Evolutionary conservation across 495 filamentous ascomycete species (phyloP).

Genomic region (Thermothielavioides terrestris): DNA sequence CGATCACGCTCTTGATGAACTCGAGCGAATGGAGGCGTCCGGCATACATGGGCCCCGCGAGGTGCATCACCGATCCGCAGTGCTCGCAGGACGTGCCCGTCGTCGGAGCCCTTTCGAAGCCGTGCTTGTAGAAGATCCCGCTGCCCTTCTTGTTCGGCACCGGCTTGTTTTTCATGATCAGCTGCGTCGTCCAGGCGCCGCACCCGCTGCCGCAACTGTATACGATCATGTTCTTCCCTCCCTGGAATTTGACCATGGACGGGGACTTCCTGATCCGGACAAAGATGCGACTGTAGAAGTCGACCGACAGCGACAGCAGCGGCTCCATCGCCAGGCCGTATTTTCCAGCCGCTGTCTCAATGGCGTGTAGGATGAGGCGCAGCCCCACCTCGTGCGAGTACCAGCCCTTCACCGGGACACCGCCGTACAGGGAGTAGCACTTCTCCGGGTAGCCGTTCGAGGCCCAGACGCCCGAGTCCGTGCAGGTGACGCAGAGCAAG

Average conservation of each 20-base stretch:
- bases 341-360: constrained; percentile 68
- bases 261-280: constrained; percentile 72
- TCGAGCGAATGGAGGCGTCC: constrained; percentile 76
- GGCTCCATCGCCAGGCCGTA: constrained; percentile 92
- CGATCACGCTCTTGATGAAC: constrained; percentile 70
- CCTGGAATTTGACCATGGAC: constrained; percentile 76
- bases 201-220: constrained; percentile 88
- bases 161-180: constrained; percentile 55
- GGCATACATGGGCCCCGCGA: constrained; percentile 90
- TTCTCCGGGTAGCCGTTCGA: constrained; percentile 92
- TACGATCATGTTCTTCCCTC: constrained; percentile 83
- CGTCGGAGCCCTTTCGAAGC: constrained; percentile 58
- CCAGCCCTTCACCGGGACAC: constrained; percentile 69
- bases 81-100: constrained; percentile 58
- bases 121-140: constrained; percentile 62
- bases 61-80: constrained; percentile 77
- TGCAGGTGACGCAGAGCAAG: constrained; percentile 90
- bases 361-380: constrained; percentile 69
- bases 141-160: constrained; percentile 59
- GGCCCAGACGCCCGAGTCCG: constrained; percentile 88
- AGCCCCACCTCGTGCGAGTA: constrained; percentile 86
- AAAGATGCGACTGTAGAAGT: constrained; percentile 91
- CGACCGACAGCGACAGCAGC: constrained; percentile 82
- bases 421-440: constrained; percentile 82
- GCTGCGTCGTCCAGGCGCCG: constrained; percentile 75